Evolutionary conservation across 805 yeast species (phyloP), one percentile per base, ranked within the genome.

Genomic region (Ogataea naganishii): DNA sequence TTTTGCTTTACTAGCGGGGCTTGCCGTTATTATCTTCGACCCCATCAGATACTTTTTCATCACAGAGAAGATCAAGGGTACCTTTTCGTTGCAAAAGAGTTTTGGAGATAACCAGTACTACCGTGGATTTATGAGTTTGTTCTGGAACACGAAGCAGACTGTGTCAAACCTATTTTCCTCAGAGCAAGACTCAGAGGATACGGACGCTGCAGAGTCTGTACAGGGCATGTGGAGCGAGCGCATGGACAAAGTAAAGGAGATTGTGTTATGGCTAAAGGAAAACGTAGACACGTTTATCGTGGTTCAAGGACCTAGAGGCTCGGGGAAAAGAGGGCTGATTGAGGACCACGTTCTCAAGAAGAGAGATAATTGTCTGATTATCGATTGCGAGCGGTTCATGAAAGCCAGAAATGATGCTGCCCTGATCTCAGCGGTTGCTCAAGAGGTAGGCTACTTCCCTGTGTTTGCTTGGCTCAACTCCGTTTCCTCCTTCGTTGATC

Each of bases 391-490:
- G 33, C 62, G 62, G 23, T 56, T 92, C 32, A 66, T 72, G 14
- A 83, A 82, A 47, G 63, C 92, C 3, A 62, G 95, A 43, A 74
- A 77, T 20, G 96, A 86, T 39, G 64, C 78, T 3, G 66, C 66
- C 19, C 74, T 84, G 39, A 59, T 92, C 26, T 68, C 70, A 33
- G 68, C 69, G 30, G 69, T 84, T 13, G 85, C 97, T 0, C 60
- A 58, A 16, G 84, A 83, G 50, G 47, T 86, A 16, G 98, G 98
- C 0, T 92, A 92, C 53, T 84, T 72, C 62, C 98, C 98, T 1
- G 78, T 84, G 5, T 92, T 92, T 52, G 82, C 96, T 14, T 89
- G 96, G 95, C 59, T 88, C 36, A 84, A 84, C 51, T 72, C 80
- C 3, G 59, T 88, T 9, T 74, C 95, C 0, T 72, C 75, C 34